Percentiles rank a stretch among this genome's conserved stretches.
These are phyloP conservation scores for Graphilbum fragrans DNA, from an alignment of 2,329 filamentous ascomycete genomes.

Conservation along the genomic window DNA sequence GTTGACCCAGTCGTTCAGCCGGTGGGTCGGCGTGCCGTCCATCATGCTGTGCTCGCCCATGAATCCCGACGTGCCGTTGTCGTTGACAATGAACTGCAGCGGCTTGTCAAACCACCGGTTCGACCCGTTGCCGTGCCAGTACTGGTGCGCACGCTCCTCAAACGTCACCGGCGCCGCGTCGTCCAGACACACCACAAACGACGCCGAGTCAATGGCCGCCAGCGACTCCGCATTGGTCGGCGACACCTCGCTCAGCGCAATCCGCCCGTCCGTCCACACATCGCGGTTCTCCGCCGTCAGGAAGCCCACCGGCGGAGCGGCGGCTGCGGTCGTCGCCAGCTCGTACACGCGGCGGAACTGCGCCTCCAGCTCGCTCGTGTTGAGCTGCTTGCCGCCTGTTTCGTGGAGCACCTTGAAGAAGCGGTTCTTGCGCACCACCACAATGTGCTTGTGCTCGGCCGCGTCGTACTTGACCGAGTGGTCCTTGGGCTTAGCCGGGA, in stretches of 20 bases:
- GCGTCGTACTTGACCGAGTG: conserved; percentile 69
- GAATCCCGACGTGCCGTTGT: conserved; percentile 95
- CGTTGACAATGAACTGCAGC: conserved; percentile 93
- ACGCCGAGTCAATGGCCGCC: conserved; percentile 72
- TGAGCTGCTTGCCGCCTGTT: conserved; percentile 72
- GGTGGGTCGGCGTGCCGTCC: conserved; percentile 96
- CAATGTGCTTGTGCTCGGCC: conserved; percentile 65
- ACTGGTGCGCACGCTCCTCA: conserved; percentile 88
- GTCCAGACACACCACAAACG: conserved; percentile 88
- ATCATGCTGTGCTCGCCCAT: conserved; percentile 99
- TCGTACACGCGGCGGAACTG: conserved; percentile 82
- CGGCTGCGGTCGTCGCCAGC: conserved; percentile 40
- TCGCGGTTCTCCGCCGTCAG: conserved; percentile 91
- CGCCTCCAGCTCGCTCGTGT: conserved; percentile 75
- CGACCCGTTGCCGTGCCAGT: conserved; percentile 94
- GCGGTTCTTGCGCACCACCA: conserved; percentile 89
- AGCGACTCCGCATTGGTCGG: conserved; percentile 68
- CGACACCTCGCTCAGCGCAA: conserved; percentile 62
- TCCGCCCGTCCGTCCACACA: conserved; percentile 76
- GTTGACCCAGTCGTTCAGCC: conserved; percentile 90
- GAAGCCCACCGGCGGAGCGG: conserved; percentile 61
- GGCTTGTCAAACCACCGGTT: conserved; percentile 99
- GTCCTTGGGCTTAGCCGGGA: conserved; percentile 72
- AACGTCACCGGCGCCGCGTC: conserved; percentile 84
- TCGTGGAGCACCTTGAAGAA: conserved; percentile 89